Base-by-base conservation (phyloP, 1,284 basidiomycete genomes). In the Schizophyllum commune region DNA sequence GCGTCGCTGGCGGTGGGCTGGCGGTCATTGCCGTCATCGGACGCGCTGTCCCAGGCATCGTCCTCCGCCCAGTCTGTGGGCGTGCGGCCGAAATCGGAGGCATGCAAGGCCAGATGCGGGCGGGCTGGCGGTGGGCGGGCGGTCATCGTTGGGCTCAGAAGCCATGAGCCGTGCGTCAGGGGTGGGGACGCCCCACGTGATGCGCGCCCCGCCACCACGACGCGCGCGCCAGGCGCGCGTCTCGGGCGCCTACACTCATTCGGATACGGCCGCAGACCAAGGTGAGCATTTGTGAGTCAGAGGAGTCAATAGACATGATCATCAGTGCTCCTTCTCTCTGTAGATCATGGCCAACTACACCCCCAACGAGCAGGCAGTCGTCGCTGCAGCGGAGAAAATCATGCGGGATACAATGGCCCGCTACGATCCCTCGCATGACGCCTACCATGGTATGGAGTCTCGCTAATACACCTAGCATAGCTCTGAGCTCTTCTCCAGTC, bases 361-460 rank as follows among this genome's bases (percentile, higher is more conserved):
- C 9, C 39, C 39, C 39, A 47, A 17, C 39, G 53, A 55, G 13
- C 19, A 55, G 53, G 74, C 73, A 5, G 74, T 84, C 17, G 74
- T 92, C 55, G 68, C 75, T 1, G 81, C 77, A 4, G 88, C 89
- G 0, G 89, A 93, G 69, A 77, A 78, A 60, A 77, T 92, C 55
- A 93, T 94, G 84, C 71, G 81, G 58, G 77, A 84, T 52, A 85
- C 85, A 1, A 94, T 95, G 92, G 81, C 85, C 3, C 77, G 83
- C 65, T 94, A 94, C 71, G 95, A 96, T 71, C 89, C 93, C 0
- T 94, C 91, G 17, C 95, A 97, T 72, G 94, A 97, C 74, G 86
- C 82, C 67, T 88, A 87, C 65, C 95, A 97, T 69, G 92, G 92
- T 91, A 64, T 68, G 83, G 67, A 13, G 17, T 55, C 21, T 11